Base-by-base conservation (phyloP, 2,329 filamentous ascomycete species). In the Coniochaeta hoffmannii region DNA sequence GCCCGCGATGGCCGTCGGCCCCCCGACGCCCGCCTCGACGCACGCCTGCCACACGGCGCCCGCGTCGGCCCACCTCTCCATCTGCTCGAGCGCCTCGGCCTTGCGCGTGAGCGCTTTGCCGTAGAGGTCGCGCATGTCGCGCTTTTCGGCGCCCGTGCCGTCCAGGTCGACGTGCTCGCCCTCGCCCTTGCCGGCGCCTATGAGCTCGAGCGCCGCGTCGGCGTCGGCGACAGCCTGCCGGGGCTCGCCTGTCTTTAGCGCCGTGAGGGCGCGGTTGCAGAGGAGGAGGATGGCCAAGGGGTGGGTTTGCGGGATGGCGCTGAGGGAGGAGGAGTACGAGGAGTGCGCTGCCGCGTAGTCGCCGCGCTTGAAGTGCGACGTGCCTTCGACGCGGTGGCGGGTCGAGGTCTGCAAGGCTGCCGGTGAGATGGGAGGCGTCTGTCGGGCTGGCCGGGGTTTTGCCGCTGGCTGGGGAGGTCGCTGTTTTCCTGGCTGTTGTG, bases 71-170 rank as follows among this genome's bases (percentile, higher is more conserved):
- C 93, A 99, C 67, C 88, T 90, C 73, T 99, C 94, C 78, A 99
- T 87, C 66, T 96, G 88, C 70, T 99, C 94, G 8, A 97, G 78
- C 1, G 91, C 94, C 72, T 99, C 94, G 1, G 94, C 94, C 74
- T 97, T 97, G 54, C 94, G 87, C 73, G 89, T 93, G 30, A 97
- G 75, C 0, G 93, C 93, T 70, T 97, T 99, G 54, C 90, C 92
- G 66, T 88, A 97, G 59, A 96, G 89, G 17, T 96, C 92, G 60
- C 84, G 88, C 89, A 99, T 96, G 50, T 93, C 87, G 62, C 95
- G 94, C 19, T 76, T 75, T 55, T 86, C 79, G 55, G 80, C 80
- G 38, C 73, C 73, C n/a, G 76, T 73, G 53, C 80, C 79, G 24
- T 77, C 79, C 0, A 96, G 76, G 19, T 87, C 79, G 44, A 99